Conservation (phyloP, 2,329 filamentous ascomycete species). For the Penicillium nordicum region DNA sequence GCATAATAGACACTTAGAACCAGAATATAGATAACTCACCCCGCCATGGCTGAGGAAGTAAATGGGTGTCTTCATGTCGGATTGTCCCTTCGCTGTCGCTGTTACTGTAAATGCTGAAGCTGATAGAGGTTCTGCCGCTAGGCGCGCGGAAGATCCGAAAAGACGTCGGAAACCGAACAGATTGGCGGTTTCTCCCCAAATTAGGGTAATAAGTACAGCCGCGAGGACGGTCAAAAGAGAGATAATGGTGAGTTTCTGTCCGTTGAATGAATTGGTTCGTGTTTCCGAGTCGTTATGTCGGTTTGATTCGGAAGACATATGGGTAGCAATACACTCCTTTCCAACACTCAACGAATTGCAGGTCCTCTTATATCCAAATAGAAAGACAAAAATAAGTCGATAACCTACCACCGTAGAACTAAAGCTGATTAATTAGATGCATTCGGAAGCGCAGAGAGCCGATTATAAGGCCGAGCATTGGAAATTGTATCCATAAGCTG, state of each 20-base stretch:
- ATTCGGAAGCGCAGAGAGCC: slow-evolving; percentile 11
- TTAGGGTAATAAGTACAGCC: slow-evolving; percentile 21
- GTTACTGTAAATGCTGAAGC: slow-evolving; percentile 1
- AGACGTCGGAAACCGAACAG: slow-evolving; percentile 29
- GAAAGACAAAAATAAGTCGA: background rate
- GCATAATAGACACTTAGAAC: background rate
- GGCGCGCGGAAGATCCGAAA: slow-evolving; percentile 15
- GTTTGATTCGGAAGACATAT: slow-evolving; percentile 25
- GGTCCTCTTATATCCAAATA: background rate
- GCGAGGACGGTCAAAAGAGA: slow-evolving; percentile 19
- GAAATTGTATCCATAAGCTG: slow-evolving; percentile 4
- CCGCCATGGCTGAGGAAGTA: slow-evolving; percentile 54
- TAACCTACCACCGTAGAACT: background rate
- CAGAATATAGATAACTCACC: slow-evolving; percentile 24
- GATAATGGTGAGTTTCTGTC: slow-evolving; percentile 12
- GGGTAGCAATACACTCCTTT: background rate
- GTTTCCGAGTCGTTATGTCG: slow-evolving; percentile 1
- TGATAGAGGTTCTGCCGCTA: slow-evolving; percentile 4
- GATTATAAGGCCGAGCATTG: slow-evolving; percentile 16
- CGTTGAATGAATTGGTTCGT: background rate
- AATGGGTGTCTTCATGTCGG: slow-evolving; percentile 44
- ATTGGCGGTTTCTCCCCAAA: slow-evolving; percentile 23
- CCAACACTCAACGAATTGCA: background rate
- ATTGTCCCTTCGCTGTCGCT: background rate
- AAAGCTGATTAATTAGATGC: background rate